A percentile compares a stretch with the other conserved stretches of the same genome.
Conservation (phyloP, 139 green algal genomes). For the Edaphochlamys debaryana region DNA sequence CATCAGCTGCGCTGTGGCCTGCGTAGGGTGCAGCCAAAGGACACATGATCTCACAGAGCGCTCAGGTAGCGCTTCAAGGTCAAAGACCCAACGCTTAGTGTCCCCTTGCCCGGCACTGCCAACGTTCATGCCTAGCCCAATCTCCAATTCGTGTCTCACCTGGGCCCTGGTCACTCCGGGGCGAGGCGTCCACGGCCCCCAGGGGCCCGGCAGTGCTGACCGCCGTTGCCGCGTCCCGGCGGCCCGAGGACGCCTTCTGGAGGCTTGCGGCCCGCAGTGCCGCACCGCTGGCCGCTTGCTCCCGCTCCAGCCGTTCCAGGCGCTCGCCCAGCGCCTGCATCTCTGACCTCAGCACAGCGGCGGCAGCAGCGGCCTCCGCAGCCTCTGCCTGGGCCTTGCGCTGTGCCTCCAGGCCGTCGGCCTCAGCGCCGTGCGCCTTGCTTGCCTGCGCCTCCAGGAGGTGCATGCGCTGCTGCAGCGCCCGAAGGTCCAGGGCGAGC, state of each 20-base stretch:
- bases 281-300: not conserved
- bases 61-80: not conserved
- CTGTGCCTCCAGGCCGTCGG: not conserved
- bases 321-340: not conserved
- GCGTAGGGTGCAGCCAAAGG: not conserved
- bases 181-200: not conserved
- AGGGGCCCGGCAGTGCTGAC: not conserved
- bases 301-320: not conserved
- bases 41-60: not conserved
- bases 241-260: not conserved
- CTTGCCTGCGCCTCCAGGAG: not conserved
- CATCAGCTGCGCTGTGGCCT: not conserved
- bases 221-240: not conserved
- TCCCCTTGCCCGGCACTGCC: too few relatives aligned
- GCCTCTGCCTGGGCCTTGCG: not conserved
- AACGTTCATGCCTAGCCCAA: too few relatives aligned
- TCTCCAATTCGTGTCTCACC: too few relatives aligned
- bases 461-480: slow-evolving; percentile 13
- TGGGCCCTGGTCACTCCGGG: too few relatives aligned
- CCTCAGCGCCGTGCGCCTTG: too few relatives aligned
- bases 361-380: too few relatives aligned
- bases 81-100: too few relatives aligned
- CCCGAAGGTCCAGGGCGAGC: not conserved
- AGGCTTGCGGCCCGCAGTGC: not conserved
- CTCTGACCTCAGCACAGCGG: not conserved